These are phyloP conservation scores for Botrytis sinoallii DNA, from an alignment of 2,329 filamentous ascomycete species.

Conservation along the genomic window DNA sequence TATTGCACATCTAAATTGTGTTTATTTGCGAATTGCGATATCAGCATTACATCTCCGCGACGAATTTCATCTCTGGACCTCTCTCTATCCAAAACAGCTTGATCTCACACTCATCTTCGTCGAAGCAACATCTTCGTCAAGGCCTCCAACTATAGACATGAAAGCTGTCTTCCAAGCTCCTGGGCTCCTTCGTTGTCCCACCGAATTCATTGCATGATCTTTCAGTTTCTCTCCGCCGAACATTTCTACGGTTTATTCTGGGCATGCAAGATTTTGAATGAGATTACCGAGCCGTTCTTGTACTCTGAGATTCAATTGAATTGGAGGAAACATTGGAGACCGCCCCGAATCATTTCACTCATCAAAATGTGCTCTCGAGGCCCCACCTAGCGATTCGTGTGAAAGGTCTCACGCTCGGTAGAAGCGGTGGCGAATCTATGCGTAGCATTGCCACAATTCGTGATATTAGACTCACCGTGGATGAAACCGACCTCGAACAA, in stretches of 20 bases:
- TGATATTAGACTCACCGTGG: neutral
- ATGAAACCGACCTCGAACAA: neutral
- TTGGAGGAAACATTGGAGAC: neutral
- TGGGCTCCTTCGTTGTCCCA: neutral
- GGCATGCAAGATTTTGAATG: neutral
- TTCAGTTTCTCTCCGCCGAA: neutral
- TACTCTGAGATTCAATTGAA: neutral
- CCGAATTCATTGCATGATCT: neutral
- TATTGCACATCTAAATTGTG: neutral
- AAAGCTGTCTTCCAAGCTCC: neutral
- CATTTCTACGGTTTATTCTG: neutral
- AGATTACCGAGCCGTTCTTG: neutral
- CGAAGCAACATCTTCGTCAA: neutral
- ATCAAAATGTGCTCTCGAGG: neutral
- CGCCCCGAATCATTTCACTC: neutral
- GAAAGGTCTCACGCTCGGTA: neutral
- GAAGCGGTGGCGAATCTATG: no score
- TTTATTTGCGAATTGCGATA: neutral
- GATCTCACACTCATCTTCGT: neutral
- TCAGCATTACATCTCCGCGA: neutral
- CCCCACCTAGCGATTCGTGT: neutral
- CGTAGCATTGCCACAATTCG: neutral
- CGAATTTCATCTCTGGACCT: neutral
- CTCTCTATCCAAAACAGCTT: neutral
- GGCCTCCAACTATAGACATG: neutral